Base-by-base conservation (phyloP, 2,329 filamentous ascomycete species). In the Neoarthrinium moseri region DNA sequence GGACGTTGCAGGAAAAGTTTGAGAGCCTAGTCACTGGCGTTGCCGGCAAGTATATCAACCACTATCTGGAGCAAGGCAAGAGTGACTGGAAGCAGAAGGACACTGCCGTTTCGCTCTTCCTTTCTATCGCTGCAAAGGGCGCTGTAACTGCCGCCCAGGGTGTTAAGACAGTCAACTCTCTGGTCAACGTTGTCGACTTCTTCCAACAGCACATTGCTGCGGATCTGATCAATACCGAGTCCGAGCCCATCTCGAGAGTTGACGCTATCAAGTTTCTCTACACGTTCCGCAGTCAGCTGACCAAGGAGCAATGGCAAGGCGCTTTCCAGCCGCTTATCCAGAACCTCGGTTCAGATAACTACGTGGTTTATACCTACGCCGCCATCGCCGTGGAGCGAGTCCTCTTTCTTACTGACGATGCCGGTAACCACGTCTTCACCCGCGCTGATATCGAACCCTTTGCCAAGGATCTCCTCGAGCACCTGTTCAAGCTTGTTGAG, bases 181-280 rank as follows among this genome's bases (percentile, higher is more conserved):
- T 87, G 30, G 86, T 97, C 55, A 86, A 95, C 58, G 87, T 99
- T 21, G 85, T 96, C 20, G 87, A 95, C 38, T 99, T 96, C 70
- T 97, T 99, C 74, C 87, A 95, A 64, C 88, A 87, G 51, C 82
- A 97, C 64, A 87, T 99, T 58, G 92, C 92, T 10, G 78, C 83
- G n/a, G 94, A 99, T 65, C 75, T 99, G 32, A 75, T 95, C 50
- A 75, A 81, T 26, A 74, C 78, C 23, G 78, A 77, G 3, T 80
- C 87, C 1, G 81, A 95, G 57, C 87, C 91, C 7, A 91, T 99
- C 49, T 78, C 96, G 56, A 95, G 96, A 72, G 92, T 99, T 13
- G 94, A 97, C 66, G 92, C 92, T 15, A 96, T 99, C 76, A 99
- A 97, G 67, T 99, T 91, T 64, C 80, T 99, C 30, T 96, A 99